These are phyloP conservation scores for Scheffersomyces lignicola DNA, from an alignment of 1,139 yeast genomes.

Conservation along the genomic window DNA sequence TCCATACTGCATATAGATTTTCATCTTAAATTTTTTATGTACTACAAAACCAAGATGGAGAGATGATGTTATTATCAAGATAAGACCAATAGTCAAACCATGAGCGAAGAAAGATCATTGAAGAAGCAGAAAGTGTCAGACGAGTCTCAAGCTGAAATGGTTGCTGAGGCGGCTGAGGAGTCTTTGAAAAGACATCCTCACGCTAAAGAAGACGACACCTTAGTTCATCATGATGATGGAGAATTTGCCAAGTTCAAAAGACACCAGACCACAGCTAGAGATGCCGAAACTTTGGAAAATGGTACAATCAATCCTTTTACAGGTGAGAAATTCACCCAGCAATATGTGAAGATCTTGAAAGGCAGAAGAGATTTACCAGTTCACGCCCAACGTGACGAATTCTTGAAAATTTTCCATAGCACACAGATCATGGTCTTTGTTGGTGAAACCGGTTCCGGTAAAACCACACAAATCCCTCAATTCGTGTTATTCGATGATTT, in stretches of 20 bases:
- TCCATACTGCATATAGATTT: background rate
- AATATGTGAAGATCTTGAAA: conserved; percentile 75
- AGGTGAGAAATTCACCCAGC: conserved; percentile 56
- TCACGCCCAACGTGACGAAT: conserved; percentile 89
- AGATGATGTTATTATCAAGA: too few relatives aligned
- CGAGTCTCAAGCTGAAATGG: conserved; percentile 21
- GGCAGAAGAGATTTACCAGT: conserved; percentile 88
- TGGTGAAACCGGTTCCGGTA: conserved; percentile 99
- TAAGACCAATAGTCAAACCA: too few relatives aligned
- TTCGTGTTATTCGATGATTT: conserved; percentile 91
- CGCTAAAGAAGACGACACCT: conserved; percentile 14
- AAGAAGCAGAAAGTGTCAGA: conserved; percentile 18
- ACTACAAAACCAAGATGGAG: background rate
- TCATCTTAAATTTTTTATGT: background rate
- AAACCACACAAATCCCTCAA: conserved; percentile 96
- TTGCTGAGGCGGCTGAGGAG: conserved; percentile 47
- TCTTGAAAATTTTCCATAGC: conserved; percentile 74
- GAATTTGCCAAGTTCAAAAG: conserved; percentile 57
- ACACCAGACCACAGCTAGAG: conserved; percentile 71
- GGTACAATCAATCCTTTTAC: conserved; percentile 77
- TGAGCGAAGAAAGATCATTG: conserved; percentile 16
- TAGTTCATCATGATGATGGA: conserved; percentile 46
- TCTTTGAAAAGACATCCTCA: conserved; percentile 38
- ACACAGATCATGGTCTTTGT: conserved; percentile 97
- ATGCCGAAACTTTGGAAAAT: conserved; percentile 66